phyloP scores from a whole-genome alignment of 331 rosid species.

The Acacia concinna region DNA sequence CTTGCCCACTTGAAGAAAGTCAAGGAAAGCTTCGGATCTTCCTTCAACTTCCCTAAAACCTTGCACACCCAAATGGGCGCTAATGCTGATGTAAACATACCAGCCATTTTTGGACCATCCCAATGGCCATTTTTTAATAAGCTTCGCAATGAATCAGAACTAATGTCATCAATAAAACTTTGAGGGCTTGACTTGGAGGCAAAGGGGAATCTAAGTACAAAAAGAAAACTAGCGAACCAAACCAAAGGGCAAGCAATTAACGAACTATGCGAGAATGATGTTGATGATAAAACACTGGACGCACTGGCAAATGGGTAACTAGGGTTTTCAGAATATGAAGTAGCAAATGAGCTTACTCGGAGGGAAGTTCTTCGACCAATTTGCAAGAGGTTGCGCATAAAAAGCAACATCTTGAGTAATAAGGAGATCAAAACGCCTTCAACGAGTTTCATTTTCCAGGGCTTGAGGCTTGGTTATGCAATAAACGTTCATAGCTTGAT shows the following conservation, averaged over 20 bases:
- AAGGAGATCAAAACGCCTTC: constrained; percentile 20
- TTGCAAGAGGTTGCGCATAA: constrained; percentile 60
- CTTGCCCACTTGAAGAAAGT: constrained; percentile 67
- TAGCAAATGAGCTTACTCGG: constrained; percentile 64
- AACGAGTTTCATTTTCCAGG: constrained; percentile 36
- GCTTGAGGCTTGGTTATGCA: constrained; percentile 25
- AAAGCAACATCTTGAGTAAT: constrained; percentile 49
- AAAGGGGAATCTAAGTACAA: constrained; percentile 65
- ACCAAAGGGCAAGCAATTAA: constrained; percentile 47
- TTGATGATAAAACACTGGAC: constrained; percentile 28
- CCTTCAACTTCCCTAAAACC: constrained; percentile 58
- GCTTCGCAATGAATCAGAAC: constrained; percentile 46
- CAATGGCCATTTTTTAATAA: constrained; percentile 46
- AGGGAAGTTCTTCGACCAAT: constrained; percentile 53
- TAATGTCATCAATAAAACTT: constrained; percentile 35
- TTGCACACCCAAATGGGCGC: constrained; percentile 72
- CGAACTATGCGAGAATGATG: constrained; percentile 33
- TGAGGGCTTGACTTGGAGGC: constrained; percentile 41
- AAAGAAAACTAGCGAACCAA: constrained; percentile 60
- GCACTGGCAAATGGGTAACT: constrained; percentile 29
- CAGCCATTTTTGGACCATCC: constrained; percentile 47
- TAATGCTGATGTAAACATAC: constrained; percentile 51
- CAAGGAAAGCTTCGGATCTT: constrained; percentile 64
- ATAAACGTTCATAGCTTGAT: constrained; percentile 27
- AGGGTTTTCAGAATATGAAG: constrained; percentile 32